These are phyloP conservation scores for Circinella minor DNA, from an alignment of 371 early-diverging fungal species.

Conservation along the genomic window DNA sequence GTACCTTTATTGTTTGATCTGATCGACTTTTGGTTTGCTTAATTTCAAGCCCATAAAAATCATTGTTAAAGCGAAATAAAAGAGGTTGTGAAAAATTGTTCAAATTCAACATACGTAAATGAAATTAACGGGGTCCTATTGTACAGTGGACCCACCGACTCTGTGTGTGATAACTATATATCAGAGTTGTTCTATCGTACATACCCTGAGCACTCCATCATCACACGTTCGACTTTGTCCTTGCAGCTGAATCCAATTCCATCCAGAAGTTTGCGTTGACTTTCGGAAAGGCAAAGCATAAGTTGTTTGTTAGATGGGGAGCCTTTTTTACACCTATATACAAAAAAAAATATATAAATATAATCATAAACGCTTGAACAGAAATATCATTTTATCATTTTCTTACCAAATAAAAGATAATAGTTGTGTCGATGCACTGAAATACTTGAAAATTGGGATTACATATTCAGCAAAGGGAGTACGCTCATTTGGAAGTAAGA, in stretches of 20 bases:
- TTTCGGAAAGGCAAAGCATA: constrained; percentile 4
- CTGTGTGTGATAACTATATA: too few relatives aligned
- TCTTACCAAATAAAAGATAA: constrained; percentile 11
- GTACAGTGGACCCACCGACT: too few relatives aligned
- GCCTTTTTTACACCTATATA: constrained; percentile 19
- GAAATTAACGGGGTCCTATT: too few relatives aligned
- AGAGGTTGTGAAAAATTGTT: too few relatives aligned
- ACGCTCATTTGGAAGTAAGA: constrained; percentile 7
- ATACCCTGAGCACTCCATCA: constrained; percentile 18
- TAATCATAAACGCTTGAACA: background rate
- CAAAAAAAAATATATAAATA: background rate
- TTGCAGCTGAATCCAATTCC: constrained; percentile 14
- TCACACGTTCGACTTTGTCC: constrained; percentile 15
- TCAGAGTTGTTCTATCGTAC: too few relatives aligned
- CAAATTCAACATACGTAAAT: too few relatives aligned
- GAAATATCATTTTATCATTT: background rate
- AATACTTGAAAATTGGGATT: constrained; percentile 22
- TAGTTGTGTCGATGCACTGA: background rate
- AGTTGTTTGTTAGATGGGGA: constrained; percentile 1
- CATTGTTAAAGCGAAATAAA: too few relatives aligned
- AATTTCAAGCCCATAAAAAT: too few relatives aligned
- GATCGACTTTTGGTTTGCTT: too few relatives aligned
- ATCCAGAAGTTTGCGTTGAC: constrained; percentile 13
- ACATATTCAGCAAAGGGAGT: constrained; percentile 2
- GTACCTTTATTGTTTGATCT: too few relatives aligned